Conservation (phyloP, 176 grass and related monocot genomes). For the Oryza glumipatula region DNA sequence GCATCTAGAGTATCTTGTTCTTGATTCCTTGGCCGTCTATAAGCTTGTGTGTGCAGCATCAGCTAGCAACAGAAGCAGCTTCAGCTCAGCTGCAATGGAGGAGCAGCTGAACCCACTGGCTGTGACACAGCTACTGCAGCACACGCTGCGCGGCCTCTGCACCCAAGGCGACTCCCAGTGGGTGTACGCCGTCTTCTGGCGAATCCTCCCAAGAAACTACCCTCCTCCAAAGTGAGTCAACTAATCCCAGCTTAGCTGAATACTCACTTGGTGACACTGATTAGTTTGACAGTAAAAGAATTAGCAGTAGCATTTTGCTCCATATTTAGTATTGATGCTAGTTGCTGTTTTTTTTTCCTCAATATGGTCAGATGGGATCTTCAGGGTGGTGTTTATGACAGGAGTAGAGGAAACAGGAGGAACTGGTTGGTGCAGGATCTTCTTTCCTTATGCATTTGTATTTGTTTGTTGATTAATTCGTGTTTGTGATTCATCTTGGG, state of each 20-base stretch:
- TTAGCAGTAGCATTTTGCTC: neutral
- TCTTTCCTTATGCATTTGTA: constrained; percentile 7
- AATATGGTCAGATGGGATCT: constrained; percentile 77
- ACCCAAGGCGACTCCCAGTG: constrained; percentile 58
- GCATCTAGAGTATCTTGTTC: neutral
- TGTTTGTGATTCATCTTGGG: constrained; percentile 32
- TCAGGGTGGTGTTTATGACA: constrained; percentile 70
- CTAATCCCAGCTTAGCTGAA: neutral
- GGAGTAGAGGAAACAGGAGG: constrained; percentile 86
- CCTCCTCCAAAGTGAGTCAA: constrained; percentile 68
- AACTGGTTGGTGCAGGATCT: constrained; percentile 56
- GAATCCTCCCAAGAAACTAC: constrained; percentile 80
- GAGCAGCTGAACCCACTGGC: constrained; percentile 69
- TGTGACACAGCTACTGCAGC: constrained; percentile 71
- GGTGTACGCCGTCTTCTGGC: constrained; percentile 85
- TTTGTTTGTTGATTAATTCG: neutral
- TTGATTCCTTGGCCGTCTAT: neutral
- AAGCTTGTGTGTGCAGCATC: neutral
- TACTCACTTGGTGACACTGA: neutral
- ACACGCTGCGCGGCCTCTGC: constrained; percentile 75
- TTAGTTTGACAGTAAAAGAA: neutral
- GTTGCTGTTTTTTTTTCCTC: neutral
- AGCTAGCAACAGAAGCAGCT: neutral
- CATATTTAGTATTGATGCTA: neutral
- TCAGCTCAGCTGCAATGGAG: constrained; percentile 55